Evolutionary conservation across 257 asterid species (phyloP), one percentile per base, ranked within the genome.

Genomic region (Solanum bukasovii): DNA sequence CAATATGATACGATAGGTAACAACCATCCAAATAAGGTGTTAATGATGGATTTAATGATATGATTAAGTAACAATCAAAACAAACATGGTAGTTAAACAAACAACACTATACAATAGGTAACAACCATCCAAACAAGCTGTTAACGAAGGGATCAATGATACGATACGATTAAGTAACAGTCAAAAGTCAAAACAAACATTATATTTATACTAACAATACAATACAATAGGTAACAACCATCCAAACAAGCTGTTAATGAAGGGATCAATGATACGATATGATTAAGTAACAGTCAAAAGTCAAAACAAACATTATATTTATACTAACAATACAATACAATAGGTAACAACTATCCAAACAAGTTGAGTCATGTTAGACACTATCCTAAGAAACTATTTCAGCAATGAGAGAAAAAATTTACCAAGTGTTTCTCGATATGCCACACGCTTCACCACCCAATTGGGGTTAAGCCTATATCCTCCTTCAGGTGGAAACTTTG

Each of bases 391-490:
- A 79, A 44, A 27, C 85, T 81, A 44, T 0, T 46, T 81, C 85
- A 81, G 5, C 68, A 46, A 5, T 29, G 68, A 0, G 11, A 56
- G 0, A 21, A 52, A 2, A 37, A 14, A 44, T 44, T 79, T 79
- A 79, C 84, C 63, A 0, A 79, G 84, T 42, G 84, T 79, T 14
- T 44, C 67, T 79, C 21, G n/a, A 79, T 79, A 79, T 8, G 84
- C 16, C 33, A 79, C 83, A 77, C 96, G 96, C 91, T 93, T 97
- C 90, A 96, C 87, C n/a, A 94, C 94, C 87, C 94, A 91, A 27
- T 94, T 93, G 3, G 98, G 98, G 88, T 97, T 93, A 27, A 97
- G 88, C 49, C 94, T 90, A 93, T 90, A 93, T 84, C 97, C 98
- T 13, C 91, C 95, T 74, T 89, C 85, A 6, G 99, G 98, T 84